phyloP scores from a whole-genome alignment of 805 yeast species.

The Zygosaccharomyces lentus region DNA sequence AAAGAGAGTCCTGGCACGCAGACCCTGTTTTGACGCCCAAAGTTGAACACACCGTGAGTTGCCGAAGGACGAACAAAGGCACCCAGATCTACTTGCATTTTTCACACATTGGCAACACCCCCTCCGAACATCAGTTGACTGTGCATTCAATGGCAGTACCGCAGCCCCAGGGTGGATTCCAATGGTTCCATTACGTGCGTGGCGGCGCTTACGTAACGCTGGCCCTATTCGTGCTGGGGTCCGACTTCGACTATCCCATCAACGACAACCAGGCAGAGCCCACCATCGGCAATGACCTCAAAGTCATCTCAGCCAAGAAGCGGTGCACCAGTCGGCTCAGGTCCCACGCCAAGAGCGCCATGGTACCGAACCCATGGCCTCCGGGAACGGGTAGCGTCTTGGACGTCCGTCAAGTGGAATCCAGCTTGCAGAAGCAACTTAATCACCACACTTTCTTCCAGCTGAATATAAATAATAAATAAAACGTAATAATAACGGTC shows the following conservation, averaged over 20 bases:
- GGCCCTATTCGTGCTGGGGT: conserved; percentile 3
- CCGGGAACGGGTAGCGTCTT: conserved; percentile 1
- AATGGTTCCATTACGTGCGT: conserved; percentile 5
- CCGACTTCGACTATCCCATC: conserved; percentile 5
- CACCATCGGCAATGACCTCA: conserved; percentile 7
- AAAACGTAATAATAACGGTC: not conserved
- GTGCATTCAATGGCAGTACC: conserved; percentile 3
- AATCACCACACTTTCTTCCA: conserved; percentile 3
- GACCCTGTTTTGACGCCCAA: no score
- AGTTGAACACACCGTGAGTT: not conserved
- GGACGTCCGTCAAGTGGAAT: conserved; percentile 4
- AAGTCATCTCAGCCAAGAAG: conserved; percentile 5
- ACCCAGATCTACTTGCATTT: not conserved
- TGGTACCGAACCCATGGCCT: conserved; percentile 2
- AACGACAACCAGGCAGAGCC: conserved; percentile 6
- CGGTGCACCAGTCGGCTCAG: conserved; percentile 4
- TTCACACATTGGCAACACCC: not conserved
- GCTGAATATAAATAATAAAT: not conserved
- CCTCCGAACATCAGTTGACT: not conserved
- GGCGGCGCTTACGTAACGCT: conserved; percentile 2
- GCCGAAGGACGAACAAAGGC: not conserved
- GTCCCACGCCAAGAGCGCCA: conserved; percentile 5
- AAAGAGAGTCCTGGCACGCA: no score
- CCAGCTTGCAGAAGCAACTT: conserved; percentile 1
- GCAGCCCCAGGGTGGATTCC: not conserved